These are phyloP conservation scores for Eucalyptus pauciflora DNA, from an alignment of 345 rosid genomes.

Conservation along the genomic window DNA sequence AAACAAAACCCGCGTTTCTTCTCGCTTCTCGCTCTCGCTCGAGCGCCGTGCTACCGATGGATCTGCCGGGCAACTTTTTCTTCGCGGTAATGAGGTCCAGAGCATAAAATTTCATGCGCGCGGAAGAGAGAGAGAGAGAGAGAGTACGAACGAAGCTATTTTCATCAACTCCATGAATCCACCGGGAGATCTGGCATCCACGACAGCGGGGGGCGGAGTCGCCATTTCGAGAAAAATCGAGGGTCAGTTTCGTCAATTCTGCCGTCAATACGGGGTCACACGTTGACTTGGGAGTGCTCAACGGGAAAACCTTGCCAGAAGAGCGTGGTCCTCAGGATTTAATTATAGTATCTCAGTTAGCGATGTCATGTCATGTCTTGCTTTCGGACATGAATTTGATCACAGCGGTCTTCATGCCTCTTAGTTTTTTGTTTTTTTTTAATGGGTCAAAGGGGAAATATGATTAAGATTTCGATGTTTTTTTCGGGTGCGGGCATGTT, in stretches of 20 bases:
- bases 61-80: not conserved
- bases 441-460: not conserved
- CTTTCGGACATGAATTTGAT: not conserved
- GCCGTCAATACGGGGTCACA: not conserved
- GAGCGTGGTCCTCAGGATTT: not conserved
- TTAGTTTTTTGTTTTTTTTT: not conserved
- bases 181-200: not conserved
- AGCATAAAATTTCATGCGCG: not conserved
- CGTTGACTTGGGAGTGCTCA: not conserved
- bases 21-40: not conserved
- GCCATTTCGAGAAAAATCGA: not conserved
- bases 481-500: fast-evolving
- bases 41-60: not conserved
- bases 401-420: not conserved
- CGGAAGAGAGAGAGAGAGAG: not conserved
- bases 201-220: not conserved
- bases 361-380: not conserved
- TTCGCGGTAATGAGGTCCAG: not conserved
- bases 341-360: not conserved
- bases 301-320: not conserved
- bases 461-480: not conserved
- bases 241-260: not conserved
- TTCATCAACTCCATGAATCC: not conserved
- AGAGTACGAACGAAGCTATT: not conserved
- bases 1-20: not conserved